These are phyloP conservation scores for Berberis thunbergii DNA, from an alignment of 164 flowering plant species.

Conservation along the genomic window DNA sequence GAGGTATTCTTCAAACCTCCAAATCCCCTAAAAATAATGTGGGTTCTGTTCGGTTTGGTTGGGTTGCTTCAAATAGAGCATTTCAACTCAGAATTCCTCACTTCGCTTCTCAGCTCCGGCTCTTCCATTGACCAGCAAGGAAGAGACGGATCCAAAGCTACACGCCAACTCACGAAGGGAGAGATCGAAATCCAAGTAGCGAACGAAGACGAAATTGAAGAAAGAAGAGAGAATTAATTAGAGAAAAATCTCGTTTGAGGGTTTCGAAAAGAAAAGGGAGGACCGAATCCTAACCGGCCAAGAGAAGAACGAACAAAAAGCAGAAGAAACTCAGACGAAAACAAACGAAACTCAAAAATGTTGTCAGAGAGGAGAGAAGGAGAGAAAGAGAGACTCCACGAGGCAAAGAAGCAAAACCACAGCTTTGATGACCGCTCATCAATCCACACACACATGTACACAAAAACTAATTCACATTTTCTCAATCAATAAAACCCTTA, in stretches of 20 bases:
- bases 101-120: conserved; percentile 1
- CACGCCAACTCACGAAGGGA: too few relatives aligned
- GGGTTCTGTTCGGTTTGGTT: conserved; percentile 5
- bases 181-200: too few relatives aligned
- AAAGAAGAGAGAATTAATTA: background rate
- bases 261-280: too few relatives aligned
- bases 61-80: conserved; percentile 60
- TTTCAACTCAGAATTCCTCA: conserved; percentile 12
- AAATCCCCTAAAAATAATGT: too few relatives aligned
- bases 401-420: conserved; percentile 11
- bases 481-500: too few relatives aligned
- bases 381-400: background rate
- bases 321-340: background rate
- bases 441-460: too few relatives aligned
- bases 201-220: background rate
- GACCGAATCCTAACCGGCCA: too few relatives aligned
- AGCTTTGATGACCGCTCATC: background rate
- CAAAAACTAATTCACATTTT: too few relatives aligned
- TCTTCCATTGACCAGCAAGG: conserved; percentile 1
- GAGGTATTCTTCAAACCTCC: conserved; percentile 7
- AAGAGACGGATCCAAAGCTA: background rate
- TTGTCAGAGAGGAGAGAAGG: background rate
- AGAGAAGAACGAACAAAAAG: background rate
- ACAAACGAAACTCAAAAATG: background rate
- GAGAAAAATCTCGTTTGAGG: too few relatives aligned